phyloP scores from a whole-genome alignment of 441 rosid species.

The Pelargonium citronellum region DNA sequence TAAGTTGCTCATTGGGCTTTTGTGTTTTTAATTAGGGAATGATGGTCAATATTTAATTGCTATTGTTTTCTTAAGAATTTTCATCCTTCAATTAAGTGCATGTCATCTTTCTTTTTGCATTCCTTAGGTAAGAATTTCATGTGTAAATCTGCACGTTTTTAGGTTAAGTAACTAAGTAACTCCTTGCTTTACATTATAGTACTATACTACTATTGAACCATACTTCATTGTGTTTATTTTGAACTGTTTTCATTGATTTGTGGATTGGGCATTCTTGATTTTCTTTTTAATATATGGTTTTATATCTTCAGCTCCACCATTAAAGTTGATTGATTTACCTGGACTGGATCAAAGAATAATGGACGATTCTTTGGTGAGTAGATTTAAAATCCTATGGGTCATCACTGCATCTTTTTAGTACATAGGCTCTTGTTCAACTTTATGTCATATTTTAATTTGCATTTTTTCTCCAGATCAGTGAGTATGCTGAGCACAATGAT shows the following conservation, averaged over 20 bases:
- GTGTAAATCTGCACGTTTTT: neutral
- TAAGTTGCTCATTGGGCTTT: neutral
- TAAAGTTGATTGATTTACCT: constrained; percentile 82
- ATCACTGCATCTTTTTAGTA: neutral
- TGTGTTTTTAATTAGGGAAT: neutral
- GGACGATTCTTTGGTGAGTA: constrained; percentile 60
- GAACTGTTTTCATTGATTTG: neutral
- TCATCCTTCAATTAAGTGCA: neutral
- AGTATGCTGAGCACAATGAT: constrained; percentile 71
- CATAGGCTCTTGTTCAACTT: constrained; percentile 3
- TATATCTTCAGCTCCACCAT: constrained; percentile 63
- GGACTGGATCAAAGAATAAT: constrained; percentile 88
- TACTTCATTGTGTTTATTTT: neutral
- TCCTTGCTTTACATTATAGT: neutral
- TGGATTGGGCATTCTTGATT: neutral
- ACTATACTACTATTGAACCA: neutral
- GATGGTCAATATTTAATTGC: neutral
- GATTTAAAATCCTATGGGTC: neutral
- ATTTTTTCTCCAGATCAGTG: constrained; percentile 46
- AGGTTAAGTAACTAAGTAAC: no score
- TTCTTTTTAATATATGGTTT: constrained; percentile 7
- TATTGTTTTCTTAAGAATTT: neutral
- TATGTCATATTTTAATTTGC: constrained; percentile 17
- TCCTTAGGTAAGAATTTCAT: neutral
- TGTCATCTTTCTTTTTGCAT: neutral